Conservation (phyloP, 495 filamentous ascomycete species). For the Neurospora intermedia region DNA sequence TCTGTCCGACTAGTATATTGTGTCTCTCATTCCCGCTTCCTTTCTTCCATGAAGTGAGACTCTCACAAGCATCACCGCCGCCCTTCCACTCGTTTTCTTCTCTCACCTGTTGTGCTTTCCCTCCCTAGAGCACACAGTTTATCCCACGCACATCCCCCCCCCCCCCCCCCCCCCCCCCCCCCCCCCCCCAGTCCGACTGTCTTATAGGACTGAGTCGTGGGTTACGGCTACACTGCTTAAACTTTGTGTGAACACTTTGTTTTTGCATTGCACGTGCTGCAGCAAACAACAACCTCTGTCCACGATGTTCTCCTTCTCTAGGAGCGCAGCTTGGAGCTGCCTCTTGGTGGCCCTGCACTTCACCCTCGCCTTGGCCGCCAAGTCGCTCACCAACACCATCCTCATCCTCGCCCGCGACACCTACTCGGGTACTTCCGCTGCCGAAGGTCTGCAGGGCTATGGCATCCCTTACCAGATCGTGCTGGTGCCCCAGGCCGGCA, state of each 20-base stretch:
- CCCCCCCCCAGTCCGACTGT: neutral
- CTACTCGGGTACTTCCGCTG: constrained; percentile 34
- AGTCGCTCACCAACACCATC: constrained; percentile 33
- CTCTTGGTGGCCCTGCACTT: neutral
- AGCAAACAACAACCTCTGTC: neutral
- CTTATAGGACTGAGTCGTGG: neutral
- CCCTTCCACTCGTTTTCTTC: neutral
- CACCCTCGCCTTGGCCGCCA: constrained; percentile 5
- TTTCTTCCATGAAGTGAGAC: neutral
- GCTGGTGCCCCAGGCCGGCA: constrained; percentile 41
- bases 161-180: too few relatives aligned
- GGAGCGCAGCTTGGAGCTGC: neutral
- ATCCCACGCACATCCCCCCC: neutral
- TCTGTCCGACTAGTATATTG: neutral
- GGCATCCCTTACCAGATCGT: constrained; percentile 49
- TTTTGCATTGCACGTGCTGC: neutral
- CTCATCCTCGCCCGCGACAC: constrained; percentile 47
- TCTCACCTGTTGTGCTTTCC: neutral
- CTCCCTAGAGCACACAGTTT: neutral
- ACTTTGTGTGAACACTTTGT: neutral
- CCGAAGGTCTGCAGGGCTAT: constrained; percentile 47
- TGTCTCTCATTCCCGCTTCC: neutral
- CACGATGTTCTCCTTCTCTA: neutral
- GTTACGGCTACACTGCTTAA: neutral
- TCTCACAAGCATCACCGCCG: neutral